Evolutionary conservation across 2,329 filamentous ascomycete species (phyloP).

Genomic region (Fusarium verticillioides): DNA sequence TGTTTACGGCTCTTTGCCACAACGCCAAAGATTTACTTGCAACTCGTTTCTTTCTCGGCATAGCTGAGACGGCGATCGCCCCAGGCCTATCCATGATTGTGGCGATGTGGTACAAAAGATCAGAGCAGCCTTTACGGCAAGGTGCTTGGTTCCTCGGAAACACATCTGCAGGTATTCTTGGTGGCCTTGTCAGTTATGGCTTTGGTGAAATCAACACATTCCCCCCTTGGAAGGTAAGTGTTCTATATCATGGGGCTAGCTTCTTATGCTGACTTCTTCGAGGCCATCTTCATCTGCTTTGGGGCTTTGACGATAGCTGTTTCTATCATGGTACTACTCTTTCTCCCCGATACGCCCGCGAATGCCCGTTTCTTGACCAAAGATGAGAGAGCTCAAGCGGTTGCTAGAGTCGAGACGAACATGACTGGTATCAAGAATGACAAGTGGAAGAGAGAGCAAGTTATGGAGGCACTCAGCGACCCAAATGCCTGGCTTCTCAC

Average conservation of each 20-base stretch:
- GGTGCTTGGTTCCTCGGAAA: background rate
- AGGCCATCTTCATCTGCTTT: background rate
- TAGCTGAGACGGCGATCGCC: background rate
- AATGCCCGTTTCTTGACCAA: slow-evolving; percentile 6
- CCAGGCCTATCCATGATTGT: background rate
- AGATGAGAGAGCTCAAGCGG: background rate
- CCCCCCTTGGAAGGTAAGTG: background rate
- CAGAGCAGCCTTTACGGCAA: background rate
- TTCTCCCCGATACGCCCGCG: background rate
- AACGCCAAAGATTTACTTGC: background rate
- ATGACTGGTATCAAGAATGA: slow-evolving; percentile 4
- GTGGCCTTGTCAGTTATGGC: background rate
- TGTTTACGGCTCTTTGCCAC: background rate
- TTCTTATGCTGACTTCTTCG: too few species aligned
- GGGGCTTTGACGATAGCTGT: background rate
- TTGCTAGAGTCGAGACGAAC: background rate
- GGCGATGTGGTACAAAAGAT: background rate
- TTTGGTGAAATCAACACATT: background rate
- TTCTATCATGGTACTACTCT: background rate
- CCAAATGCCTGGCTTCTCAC: background rate
- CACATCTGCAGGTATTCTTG: background rate
- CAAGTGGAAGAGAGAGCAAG: background rate
- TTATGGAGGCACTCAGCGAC: background rate
- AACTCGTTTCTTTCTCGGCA: background rate
- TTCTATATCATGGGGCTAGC: accelerated